These are phyloP conservation scores for Epichloe typhina DNA, from an alignment of 2,329 filamentous ascomycete genomes.

Conservation along the genomic window DNA sequence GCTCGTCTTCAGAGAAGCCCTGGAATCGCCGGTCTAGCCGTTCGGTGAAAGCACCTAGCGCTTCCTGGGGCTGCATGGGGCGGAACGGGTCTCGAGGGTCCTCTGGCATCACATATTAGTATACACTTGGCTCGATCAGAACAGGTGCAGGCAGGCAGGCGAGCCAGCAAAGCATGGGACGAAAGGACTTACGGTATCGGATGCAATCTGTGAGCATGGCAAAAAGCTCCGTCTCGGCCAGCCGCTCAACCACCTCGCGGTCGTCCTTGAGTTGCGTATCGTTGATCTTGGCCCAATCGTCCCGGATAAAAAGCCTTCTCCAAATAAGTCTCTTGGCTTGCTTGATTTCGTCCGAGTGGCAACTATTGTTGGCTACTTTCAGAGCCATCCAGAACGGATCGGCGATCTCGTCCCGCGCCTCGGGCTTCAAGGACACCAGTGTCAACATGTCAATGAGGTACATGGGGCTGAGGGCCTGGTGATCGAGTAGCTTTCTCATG, in stretches of 20 bases:
- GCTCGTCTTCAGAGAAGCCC: slow-evolving; percentile 47
- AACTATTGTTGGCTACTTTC: slow-evolving; percentile 41
- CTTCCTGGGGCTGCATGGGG: slow-evolving; percentile 37
- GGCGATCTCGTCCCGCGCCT: slow-evolving; percentile 39
- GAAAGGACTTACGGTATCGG: slow-evolving; percentile 44
- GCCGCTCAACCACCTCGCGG: slow-evolving; percentile 45
- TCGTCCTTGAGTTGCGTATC: slow-evolving; percentile 66
- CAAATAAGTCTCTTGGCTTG: slow-evolving; percentile 57
- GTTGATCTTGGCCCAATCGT: slow-evolving; percentile 74
- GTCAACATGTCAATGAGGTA: slow-evolving; percentile 66
- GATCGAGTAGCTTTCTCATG: slow-evolving; percentile 55
- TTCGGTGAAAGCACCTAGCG: slow-evolving; percentile 46
- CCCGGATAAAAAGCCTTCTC: slow-evolving; percentile 72
- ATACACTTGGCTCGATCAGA: background rate
- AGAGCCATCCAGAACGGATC: slow-evolving; percentile 67
- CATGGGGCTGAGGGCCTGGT: slow-evolving; percentile 55
- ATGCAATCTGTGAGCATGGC: slow-evolving; percentile 52
- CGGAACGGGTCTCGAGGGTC: slow-evolving; percentile 28
- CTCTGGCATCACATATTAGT: slow-evolving; percentile 24
- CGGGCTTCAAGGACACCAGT: slow-evolving; percentile 42
- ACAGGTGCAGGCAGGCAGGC: no score
- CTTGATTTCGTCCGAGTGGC: slow-evolving; percentile 41
- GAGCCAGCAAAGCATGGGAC: background rate
- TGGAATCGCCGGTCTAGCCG: slow-evolving; percentile 47
- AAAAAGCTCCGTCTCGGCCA: slow-evolving; percentile 56